phyloP scores from a whole-genome alignment of 148 eudicot species.

The Suaeda aralocaspica region DNA sequence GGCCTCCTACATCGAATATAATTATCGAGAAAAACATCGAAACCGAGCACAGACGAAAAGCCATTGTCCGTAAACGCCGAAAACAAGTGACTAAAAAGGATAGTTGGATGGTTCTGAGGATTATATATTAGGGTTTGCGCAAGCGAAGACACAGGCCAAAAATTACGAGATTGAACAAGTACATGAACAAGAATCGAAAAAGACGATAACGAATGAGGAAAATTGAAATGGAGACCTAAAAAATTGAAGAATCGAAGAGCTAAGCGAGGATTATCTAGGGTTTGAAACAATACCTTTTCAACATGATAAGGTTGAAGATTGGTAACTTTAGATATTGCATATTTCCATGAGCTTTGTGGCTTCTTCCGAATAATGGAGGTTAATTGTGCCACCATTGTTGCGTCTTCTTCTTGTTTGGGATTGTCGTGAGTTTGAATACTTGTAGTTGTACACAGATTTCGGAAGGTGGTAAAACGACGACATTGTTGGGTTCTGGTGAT shows the following conservation, averaged over 20 bases:
- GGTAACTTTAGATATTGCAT: not conserved
- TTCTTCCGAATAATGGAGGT: not conserved
- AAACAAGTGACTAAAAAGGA: slow-evolving; percentile 31
- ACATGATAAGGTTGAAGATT: slow-evolving; percentile 39
- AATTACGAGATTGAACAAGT: slow-evolving; percentile 31
- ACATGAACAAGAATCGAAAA: slow-evolving; percentile 65
- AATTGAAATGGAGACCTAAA: slow-evolving; percentile 65
- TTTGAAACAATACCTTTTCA: slow-evolving; percentile 40
- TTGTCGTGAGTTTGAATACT: not conserved
- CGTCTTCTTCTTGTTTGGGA: not conserved
- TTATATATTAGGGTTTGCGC: slow-evolving; percentile 43
- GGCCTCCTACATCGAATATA: slow-evolving; percentile 46
- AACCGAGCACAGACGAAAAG: slow-evolving; percentile 42
- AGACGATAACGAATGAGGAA: slow-evolving; percentile 59
- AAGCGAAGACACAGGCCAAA: slow-evolving; percentile 78
- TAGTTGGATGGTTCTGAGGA: slow-evolving; percentile 23
- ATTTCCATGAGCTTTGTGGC: slow-evolving; percentile 1
- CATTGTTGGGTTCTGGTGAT: not conserved
- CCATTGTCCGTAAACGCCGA: slow-evolving; percentile 24
- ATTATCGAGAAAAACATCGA: slow-evolving; percentile 55
- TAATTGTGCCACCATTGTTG: not conserved
- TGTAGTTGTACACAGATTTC: not conserved
- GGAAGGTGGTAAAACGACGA: not conserved
- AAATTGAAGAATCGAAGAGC: slow-evolving; percentile 81
- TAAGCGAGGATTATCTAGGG: slow-evolving; percentile 49